Percentiles rank a stretch among this genome's conserved stretches.
These are phyloP conservation scores for Calonectria montana DNA, from an alignment of 2,329 filamentous ascomycete genomes.

Conservation along the genomic window DNA sequence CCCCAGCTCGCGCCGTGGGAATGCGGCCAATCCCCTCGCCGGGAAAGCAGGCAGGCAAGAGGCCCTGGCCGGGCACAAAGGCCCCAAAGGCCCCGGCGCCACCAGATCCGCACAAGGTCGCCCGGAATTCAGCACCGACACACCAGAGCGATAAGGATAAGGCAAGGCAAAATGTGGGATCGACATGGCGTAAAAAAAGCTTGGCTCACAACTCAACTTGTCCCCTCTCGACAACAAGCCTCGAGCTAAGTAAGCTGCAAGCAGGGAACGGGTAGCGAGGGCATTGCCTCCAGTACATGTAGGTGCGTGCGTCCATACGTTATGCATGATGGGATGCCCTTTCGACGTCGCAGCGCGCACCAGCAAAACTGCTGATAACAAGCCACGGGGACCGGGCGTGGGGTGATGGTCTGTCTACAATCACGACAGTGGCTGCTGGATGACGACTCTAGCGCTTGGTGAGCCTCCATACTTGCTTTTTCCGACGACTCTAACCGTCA, in stretches of 20 bases:
- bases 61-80: neutral
- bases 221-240: neutral
- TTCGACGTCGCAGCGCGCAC: neutral
- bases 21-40: neutral
- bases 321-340: neutral
- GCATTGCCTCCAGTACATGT: too few species aligned
- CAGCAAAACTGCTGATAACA: conserved; percentile 24
- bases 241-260: conserved; percentile 1
- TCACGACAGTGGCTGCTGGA: conserved; percentile 11
- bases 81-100: neutral
- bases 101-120: conserved; percentile 9
- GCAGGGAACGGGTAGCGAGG: conserved; percentile 8
- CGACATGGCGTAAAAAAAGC: conserved; percentile 12
- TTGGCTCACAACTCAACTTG: neutral
- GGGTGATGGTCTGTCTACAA: conserved; percentile 12
- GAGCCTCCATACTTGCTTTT: neutral
- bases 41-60: neutral
- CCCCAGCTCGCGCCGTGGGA: neutral
- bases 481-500: neutral
- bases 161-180: conserved; percentile 1
- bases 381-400: conserved; percentile 21
- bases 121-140: conserved; percentile 9
- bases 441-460: conserved; percentile 11
- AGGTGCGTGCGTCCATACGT: too few species aligned
- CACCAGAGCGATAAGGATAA: neutral